Evolutionary conservation across 2,329 filamentous ascomycete species (phyloP), one percentile per base, ranked within the genome.

Genomic region (Arthrobotrys sinensis): DNA sequence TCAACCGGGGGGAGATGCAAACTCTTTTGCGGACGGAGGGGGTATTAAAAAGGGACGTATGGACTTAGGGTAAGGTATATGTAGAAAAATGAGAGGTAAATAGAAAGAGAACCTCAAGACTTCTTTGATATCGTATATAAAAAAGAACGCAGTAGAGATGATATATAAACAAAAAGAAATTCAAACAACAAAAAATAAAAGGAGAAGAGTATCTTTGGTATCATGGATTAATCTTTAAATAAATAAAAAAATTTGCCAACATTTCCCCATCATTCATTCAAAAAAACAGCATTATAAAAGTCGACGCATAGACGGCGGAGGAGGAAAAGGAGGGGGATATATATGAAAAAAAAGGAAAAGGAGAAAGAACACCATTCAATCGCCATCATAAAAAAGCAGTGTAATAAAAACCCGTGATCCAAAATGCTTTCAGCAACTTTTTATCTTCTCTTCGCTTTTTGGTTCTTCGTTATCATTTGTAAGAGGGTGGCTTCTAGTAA

Each of bases 201-300:
- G 16, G 8, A 72, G 28, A 48, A 65, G 55, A 77, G 73, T 55
- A 78, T 78, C 75, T 78, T 78, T 78, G 75, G 75, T 78, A 78
- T 78, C 75, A 78, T 78, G 62, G 38, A 78, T 67, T 77, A 72
- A 72, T 78, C 75, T 62, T 64, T 43, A 38, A 36, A 62, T 36
- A 19, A 53, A 28, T 34, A 46, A 52, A 63, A 48, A 43, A 34
- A 12, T 24, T 28, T 28, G 34, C 55, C 34, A 60, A 60, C 34
- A 43, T 43, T 60, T 21, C 53, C 55, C 34, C 52, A 71, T 52
- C 69, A 66, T 71, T 60, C 57, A 72, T 72, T 40, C 36, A 19
- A 66, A 72, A 65, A 46, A 50, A n/a, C 43, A 38, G 19, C 34
- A 43, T 43, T 43, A 62, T 38, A 52, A 34, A 45, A 32, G 28